Base-by-base conservation (phyloP, 2,329 filamentous ascomycete species). In the Penicillium decumbens region DNA sequence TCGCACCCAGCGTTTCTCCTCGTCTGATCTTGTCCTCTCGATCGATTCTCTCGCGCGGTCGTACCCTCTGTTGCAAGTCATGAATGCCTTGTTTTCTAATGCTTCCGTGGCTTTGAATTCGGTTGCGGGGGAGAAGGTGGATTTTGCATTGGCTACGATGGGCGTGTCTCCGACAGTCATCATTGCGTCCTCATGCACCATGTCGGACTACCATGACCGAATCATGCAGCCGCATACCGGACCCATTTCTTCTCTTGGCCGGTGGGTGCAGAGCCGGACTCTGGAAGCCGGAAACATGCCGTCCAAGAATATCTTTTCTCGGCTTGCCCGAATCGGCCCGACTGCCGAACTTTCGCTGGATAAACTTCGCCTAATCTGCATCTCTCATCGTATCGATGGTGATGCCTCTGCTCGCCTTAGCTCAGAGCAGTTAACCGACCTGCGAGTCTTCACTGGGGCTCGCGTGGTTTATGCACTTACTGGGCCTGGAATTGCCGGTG, bases 71-170 rank as follows among this genome's bases (percentile, higher is more conserved):
- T 81, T 84, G 47, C 77, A 95, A 51, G 89, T 89, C 0, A 77
- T 98, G 49, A 83, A 86, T 1, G 90, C 91, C 0, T 79, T 98
- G 7, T 95, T 84, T 71, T 86, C 83, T 20, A 93, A 95, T 66
- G 80, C 89, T 15, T 93, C 89, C 0, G 74, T 98, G 18, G 89
- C 90, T 24, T 80, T 98, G 62, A 97, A 89, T 72, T 93, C 90
- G 0, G 90, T 95, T 24, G 87, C 90, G 13, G 87, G 87, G 6
- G 79, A 81, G 30, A 81, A 81, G 9, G 77, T 87, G 10, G 83
- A 93, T 64, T 78, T 97, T 32, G 75, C 77, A 15, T 72, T 90
- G 20, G 89, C 89, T 20, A 87, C 87, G 20, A 80, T 83, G 51
- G 83, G 84, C 41, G 76, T 95, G 33, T 81, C 87, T 0, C 92